Conservation (phyloP, 345 rosid genomes). For the Brassica nigra region DNA sequence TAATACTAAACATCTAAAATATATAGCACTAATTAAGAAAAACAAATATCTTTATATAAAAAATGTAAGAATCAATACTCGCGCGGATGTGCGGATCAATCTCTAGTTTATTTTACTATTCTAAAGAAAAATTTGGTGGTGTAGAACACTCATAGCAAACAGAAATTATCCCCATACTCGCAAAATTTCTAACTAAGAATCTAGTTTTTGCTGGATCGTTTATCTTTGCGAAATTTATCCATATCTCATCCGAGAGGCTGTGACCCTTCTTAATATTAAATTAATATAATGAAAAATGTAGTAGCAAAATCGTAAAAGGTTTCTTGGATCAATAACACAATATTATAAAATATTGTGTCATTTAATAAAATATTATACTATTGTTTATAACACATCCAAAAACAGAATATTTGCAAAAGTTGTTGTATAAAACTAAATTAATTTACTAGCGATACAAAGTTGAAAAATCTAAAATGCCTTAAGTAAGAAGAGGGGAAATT, state of each 20-base stretch:
- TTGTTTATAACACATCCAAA: neutral
- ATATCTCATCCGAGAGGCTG: neutral
- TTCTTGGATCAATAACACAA: neutral
- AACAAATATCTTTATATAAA: neutral
- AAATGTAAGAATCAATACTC: neutral
- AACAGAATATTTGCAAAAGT: neutral
- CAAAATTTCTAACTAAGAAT: neutral
- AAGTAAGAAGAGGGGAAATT: neutral
- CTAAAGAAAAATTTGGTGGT: too few relatives aligned
- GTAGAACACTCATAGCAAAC: too few relatives aligned
- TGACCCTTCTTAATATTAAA: neutral
- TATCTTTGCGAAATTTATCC: neutral
- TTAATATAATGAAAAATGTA: neutral
- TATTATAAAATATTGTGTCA: too few relatives aligned
- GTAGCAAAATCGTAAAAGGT: neutral
- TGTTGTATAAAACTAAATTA: neutral
- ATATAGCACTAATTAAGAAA: neutral
- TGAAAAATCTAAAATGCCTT: neutral
- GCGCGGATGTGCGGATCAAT: too few relatives aligned
- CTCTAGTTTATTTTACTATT: too few relatives aligned
- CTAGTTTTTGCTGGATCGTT: neutral
- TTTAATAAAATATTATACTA: too few relatives aligned
- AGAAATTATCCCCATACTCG: too few relatives aligned
- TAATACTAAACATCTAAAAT: neutral
- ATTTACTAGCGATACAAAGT: neutral